Evolutionary conservation across 1,284 basidiomycete species (phyloP).

Genomic region (Megacollybia platyphylla): DNA sequence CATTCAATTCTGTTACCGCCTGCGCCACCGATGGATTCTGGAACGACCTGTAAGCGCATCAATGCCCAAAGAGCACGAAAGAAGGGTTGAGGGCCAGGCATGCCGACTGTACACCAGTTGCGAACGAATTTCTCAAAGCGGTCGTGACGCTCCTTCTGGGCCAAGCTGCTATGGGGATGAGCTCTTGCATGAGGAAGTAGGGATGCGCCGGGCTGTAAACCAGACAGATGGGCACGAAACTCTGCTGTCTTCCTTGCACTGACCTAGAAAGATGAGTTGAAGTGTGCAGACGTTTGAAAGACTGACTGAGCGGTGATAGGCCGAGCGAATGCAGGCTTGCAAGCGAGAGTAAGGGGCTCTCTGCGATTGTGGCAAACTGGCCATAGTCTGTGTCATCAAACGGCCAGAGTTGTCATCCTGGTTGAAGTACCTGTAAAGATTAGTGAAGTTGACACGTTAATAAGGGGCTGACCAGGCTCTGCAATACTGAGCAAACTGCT

Average conservation of each 20-base stretch:
- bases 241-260: constrained; percentile 40
- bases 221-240: constrained; percentile 62
- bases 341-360: constrained; percentile 65
- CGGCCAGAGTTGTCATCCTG: constrained; percentile 65
- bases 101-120: constrained; percentile 68
- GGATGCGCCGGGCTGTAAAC: constrained; percentile 61
- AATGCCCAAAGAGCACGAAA: constrained; percentile 67
- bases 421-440: constrained; percentile 51
- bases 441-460: background rate
- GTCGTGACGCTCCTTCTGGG: constrained; percentile 64
- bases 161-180: constrained; percentile 41
- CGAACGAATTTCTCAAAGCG: constrained; percentile 57
- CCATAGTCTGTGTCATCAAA: constrained; percentile 64
- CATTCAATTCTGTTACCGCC: constrained; percentile 55
- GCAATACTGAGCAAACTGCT: constrained; percentile 61
- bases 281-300: constrained; percentile 6
- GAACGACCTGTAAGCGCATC: constrained; percentile 61
- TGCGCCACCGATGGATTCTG: constrained; percentile 61
- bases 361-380: constrained; percentile 64
- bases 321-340: constrained; percentile 65
- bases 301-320: constrained; percentile 62
- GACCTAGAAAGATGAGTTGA: background rate
- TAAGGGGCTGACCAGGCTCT: constrained; percentile 47
- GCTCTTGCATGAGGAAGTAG: constrained; percentile 56
- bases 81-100: constrained; percentile 73